Conservation (phyloP, 1,284 basidiomycete species). For the Rhizoctonia solani region DNA sequence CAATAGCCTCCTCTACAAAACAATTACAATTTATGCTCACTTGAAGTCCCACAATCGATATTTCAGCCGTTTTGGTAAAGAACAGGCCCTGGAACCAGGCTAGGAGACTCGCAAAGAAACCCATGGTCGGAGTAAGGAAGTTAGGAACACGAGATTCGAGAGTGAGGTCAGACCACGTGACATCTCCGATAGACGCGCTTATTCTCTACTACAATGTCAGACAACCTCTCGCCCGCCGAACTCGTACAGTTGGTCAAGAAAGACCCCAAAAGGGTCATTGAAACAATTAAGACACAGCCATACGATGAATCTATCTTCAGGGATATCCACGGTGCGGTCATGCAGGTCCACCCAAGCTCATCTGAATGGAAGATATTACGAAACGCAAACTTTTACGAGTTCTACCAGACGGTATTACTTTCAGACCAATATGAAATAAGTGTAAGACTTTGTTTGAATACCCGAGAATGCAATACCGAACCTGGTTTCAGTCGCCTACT, state of each 20-base stretch:
- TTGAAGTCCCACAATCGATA: constrained; percentile 92
- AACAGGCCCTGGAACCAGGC: constrained; percentile 61
- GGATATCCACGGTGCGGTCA: constrained; percentile 8
- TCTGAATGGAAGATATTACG: constrained; percentile 25
- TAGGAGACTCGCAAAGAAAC: constrained; percentile 68
- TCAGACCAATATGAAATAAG: constrained; percentile 14
- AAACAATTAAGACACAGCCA: constrained; percentile 2
- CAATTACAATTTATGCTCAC: constrained; percentile 53
- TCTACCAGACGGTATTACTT: constrained; percentile 24
- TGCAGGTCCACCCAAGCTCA: constrained; percentile 24
- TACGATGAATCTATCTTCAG: constrained; percentile 16
- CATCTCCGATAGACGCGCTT: background rate
- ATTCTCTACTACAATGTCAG: constrained; percentile 9
- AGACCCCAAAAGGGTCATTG: constrained; percentile 26
- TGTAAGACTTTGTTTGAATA: constrained; percentile 4
- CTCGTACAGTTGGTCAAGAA: constrained; percentile 19
- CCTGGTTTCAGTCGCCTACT: background rate
- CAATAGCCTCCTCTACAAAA: too few species aligned
- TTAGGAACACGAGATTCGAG: background rate
- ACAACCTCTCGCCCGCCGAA: background rate
- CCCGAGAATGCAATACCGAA: background rate
- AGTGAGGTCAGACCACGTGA: constrained; percentile 36
- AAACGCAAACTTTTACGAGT: constrained; percentile 33
- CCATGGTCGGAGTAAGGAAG: constrained; percentile 58
- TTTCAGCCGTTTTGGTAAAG: constrained; percentile 90